Base-by-base conservation (phyloP, 257 asterid species). In the Avicennia marina region DNA sequence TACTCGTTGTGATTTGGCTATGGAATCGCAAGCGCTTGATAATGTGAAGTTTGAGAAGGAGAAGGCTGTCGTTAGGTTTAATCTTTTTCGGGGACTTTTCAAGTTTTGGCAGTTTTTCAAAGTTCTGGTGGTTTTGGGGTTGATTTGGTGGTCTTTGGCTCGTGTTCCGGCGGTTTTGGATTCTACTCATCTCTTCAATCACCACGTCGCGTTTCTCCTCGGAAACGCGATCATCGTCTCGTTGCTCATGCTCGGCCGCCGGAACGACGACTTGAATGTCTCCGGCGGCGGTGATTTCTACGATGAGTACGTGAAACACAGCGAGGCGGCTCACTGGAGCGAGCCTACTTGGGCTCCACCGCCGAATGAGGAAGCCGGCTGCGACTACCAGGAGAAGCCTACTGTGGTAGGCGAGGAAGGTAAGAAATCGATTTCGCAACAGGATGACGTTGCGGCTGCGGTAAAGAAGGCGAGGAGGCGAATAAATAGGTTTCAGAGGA, bases 181-280 rank as follows among this genome's bases (percentile, higher is more conserved):
- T 27, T 0, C 11, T 71, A 70, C 21, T 67, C 42, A 75, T 24
- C 12, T 79, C 25, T 55, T 67, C 42, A 90, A 90, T 61, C 89
- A 84, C 54, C 95, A 79, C 77, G 74, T 81, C 25, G 98, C 78
- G 39, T 90, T 90, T 17, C 58, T 90, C 8, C 70, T 90, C 73
- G 95, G 91, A 0, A 90, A 87, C 55, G 79, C 68, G 29, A 79
- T 87, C 25, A 73, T 87, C 38, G 74, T 68, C 4, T 31, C 63
- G 50, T 46, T 90, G 13, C 44, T 85, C 60, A 24, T 77, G 39
- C 79, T 81, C 12, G 72, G 84, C 56, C 86, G 89, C 46, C 67
- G 45, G 17, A 74, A 21, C 68, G 75, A 31, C 60, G 46, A 60
- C 59, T 73, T 24, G 6, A 40, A 31, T 22, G 51, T n/a, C 0